Percentiles rank a stretch among this genome's conserved stretches.
Evolutionary conservation across 106 monocot genomes (phyloP).

Genomic region (Narthecium ossifragum): DNA sequence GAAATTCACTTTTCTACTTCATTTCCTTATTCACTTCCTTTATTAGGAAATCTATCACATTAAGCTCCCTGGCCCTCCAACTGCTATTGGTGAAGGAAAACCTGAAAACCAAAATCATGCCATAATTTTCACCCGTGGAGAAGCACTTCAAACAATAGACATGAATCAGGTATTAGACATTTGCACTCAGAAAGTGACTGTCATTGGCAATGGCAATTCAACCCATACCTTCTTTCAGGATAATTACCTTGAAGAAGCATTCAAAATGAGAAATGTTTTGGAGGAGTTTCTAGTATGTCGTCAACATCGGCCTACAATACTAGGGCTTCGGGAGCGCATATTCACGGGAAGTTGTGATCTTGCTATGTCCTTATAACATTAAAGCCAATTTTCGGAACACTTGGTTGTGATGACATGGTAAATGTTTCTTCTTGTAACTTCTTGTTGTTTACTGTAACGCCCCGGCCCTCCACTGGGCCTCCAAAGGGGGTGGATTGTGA

Average conservation of each 20-base stretch:
- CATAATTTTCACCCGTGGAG: constrained; percentile 89
- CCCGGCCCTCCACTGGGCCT: too few relatives aligned
- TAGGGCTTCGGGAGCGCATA: constrained; percentile 89
- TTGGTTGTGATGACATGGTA: not conserved
- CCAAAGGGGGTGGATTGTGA: too few relatives aligned
- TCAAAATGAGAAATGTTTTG: constrained; percentile 93
- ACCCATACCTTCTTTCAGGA: constrained; percentile 53
- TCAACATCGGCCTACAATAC: constrained; percentile 57
- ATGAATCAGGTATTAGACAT: constrained; percentile 80
- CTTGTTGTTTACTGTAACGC: not conserved
- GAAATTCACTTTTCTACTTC: too few relatives aligned
- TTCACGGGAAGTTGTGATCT: constrained; percentile 80
- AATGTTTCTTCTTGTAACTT: too few relatives aligned
- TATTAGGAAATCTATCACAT: constrained; percentile 99
- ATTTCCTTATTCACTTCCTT: not conserved
- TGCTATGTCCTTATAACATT: too few relatives aligned
- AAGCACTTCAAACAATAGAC: constrained; percentile 96
- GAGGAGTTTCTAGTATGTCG: constrained; percentile 52
- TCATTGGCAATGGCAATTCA: too few relatives aligned
- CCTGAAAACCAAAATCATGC: constrained; percentile 99
- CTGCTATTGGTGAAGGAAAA: constrained; percentile 89
- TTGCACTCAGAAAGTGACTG: too few relatives aligned
- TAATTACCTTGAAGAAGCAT: constrained; percentile 97
- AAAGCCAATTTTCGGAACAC: too few relatives aligned
- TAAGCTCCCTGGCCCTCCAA: constrained; percentile 85